Evolutionary conservation across 441 rosid species (phyloP), one percentile per base, ranked within the genome.

Genomic region (Jatropha podagrica): DNA sequence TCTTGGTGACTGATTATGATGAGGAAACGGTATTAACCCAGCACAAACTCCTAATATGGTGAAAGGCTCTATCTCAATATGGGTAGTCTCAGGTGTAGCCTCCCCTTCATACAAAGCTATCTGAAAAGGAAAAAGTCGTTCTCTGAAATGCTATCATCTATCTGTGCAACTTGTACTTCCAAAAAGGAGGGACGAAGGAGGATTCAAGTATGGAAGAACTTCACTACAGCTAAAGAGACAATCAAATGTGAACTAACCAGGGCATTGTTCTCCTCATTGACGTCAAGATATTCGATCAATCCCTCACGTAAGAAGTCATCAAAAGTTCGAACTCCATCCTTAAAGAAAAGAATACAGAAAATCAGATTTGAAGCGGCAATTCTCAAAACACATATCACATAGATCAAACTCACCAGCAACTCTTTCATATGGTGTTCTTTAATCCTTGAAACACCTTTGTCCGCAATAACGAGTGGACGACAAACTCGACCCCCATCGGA

Each of bases 401-500:
- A 75, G n/a, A 77, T 66, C 37, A 80, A 75, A 80, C 83, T 78
- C 80, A 96, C 99, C 92, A 73, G 69, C 84, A 96, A 81, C 82
- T 92, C 98, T 85, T 89, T 88, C 97, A 96, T 96, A 86, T 96
- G 98, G 81, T 94, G 88, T 54, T 85, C 89, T 81, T 94, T 96
- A 74, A 96, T 86, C 84, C 98, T 90, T 78, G 99, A 91, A 78
- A 88, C 79, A 71, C 99, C 99, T 81, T 88, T 89, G 87, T 96
- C 97, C 55, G 97, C 98, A 79, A 96, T 90, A 81, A 96, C 99
- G 70, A 96, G 93, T n/a, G 99, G 98, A 81, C 97, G 97, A 85
- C 98, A 94, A 80, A 96, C 99, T 76, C 99, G 92, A 74, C 99
- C 99, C 76, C 97, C 97, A 88, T 96, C 99, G 78, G 98, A 94